Base-by-base conservation (phyloP, 1,284 basidiomycete species). In the Leccinum subfulvum region DNA sequence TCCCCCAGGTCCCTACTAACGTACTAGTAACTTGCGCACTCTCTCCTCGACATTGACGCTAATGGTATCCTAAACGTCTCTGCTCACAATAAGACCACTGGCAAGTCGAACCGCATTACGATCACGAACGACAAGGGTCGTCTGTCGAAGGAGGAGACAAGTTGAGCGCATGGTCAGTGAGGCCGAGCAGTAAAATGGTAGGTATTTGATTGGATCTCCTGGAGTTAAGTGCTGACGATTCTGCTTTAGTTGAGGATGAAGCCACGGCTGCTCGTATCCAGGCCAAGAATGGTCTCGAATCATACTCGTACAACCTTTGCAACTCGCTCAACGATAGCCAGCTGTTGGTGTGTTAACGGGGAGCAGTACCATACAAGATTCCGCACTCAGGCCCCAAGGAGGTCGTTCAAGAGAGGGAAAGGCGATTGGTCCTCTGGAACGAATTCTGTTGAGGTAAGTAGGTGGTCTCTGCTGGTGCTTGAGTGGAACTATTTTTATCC, bases 121-220 rank as follows among this genome's bases (percentile, higher is more conserved):
- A 97, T 98, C 82, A 97, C 94, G 76, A 98, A 98, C 80, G 95
- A 97, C 84, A 97, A 98, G 85, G 97, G 97, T 62, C 95, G 97
- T 80, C 84, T 99, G 62, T 95, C 93, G 72, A 97, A 97, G 84
- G 96, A 98, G 79, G 95, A 98, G 80, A 98, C 26, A 28, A 28
- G 26, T 98, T 68, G 96, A 98, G 82, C 90, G 93, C 76, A 98
- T 99, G 97, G 90, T 98, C 64, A 74, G 79, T 67, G 93, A 97
- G 72, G 95, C 95, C 64, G 94, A 96, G 87, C 91, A 94, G 80
- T 97, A 94, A 84, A 94, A 91, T 81, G 83, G 86, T 82, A 78
- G 75, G 82, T 57, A 56, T 47, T 60, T 10, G 4, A 16, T 41
- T 7, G 4, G 28, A 4, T 35, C 3, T 13, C 47, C 9, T 57